These are phyloP conservation scores for Zygosaccharomyces siamensis DNA, from an alignment of 805 yeast species.

Conservation along the genomic window DNA sequence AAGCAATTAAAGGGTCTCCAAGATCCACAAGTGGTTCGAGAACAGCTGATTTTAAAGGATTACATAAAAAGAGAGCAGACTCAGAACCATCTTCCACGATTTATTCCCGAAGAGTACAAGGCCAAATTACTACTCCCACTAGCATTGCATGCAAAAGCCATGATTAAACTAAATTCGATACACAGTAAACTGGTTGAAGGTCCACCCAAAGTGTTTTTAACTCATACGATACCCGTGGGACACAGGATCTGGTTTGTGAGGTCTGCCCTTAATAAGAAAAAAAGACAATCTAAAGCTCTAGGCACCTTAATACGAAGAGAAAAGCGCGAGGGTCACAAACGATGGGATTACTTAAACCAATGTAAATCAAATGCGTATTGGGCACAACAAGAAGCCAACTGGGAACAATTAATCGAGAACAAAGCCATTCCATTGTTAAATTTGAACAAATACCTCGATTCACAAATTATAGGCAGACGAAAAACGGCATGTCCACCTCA, in stretches of 20 bases:
- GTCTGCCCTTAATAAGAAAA: slow-evolving; percentile 27
- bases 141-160: slow-evolving; percentile 26
- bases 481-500: slow-evolving; percentile 1
- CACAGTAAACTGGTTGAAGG: slow-evolving; percentile 24
- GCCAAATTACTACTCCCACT: slow-evolving; percentile 22
- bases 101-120: slow-evolving; percentile 17
- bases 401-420: slow-evolving; percentile 27
- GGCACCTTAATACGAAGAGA: slow-evolving; percentile 21
- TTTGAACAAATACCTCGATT: slow-evolving; percentile 10
- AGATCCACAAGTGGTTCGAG: slow-evolving; percentile 10
- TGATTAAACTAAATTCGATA: slow-evolving; percentile 15
- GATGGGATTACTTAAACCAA: slow-evolving; percentile 16
- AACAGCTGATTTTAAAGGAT: slow-evolving; percentile 16
- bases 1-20: neutral
- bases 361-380: slow-evolving; percentile 19
- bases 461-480: neutral
- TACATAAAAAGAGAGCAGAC: slow-evolving; percentile 18
- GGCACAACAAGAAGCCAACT: slow-evolving; percentile 31
- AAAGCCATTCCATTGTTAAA: slow-evolving; percentile 6
- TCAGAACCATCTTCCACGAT: slow-evolving; percentile 14
- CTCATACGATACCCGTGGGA: slow-evolving; percentile 25
- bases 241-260: slow-evolving; percentile 31
- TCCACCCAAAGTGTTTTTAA: slow-evolving; percentile 23
- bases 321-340: slow-evolving; percentile 20
- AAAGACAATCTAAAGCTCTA: slow-evolving; percentile 25